These are phyloP conservation scores for Leccinum rimulosum DNA, from an alignment of 768 basidiomycete genomes.

Conservation along the genomic window DNA sequence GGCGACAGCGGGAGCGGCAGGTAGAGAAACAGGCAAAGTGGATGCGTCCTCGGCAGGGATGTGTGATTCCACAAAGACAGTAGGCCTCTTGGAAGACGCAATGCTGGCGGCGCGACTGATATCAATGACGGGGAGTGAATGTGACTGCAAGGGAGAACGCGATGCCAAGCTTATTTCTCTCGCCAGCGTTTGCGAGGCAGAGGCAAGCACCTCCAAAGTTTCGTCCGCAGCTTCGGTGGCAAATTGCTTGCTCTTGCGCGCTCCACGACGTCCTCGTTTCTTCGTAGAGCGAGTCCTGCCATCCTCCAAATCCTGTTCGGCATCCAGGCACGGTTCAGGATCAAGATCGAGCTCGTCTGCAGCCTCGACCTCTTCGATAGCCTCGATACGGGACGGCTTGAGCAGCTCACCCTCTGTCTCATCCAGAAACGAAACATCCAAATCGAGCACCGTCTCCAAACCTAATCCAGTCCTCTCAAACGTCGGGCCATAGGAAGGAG, in stretches of 20 bases:
- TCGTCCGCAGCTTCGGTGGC: slow-evolving; percentile 40
- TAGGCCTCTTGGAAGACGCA: slow-evolving; percentile 38
- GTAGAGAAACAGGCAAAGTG: slow-evolving; percentile 19
- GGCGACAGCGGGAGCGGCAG: slow-evolving; percentile 37
- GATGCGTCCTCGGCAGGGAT: slow-evolving; percentile 16
- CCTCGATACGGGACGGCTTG: slow-evolving; percentile 26
- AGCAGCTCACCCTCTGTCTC: slow-evolving; percentile 38
- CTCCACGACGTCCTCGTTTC: slow-evolving; percentile 82
- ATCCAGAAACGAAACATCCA: slow-evolving; percentile 40
- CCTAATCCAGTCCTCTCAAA: slow-evolving; percentile 44
- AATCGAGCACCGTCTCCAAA: slow-evolving; percentile 48
- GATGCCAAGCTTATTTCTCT: slow-evolving; percentile 77
- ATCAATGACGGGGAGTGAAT: slow-evolving; percentile 19
- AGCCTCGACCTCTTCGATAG: slow-evolving; percentile 38
- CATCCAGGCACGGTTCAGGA: slow-evolving; percentile 13
- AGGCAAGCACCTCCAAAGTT: slow-evolving; percentile 68
- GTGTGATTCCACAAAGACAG: slow-evolving; percentile 32
- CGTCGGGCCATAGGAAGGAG: slow-evolving; percentile 57
- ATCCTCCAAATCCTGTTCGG: slow-evolving; percentile 34
- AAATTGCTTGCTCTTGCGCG: slow-evolving; percentile 66
- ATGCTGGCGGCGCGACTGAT: slow-evolving; percentile 25
- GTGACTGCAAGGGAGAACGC: slow-evolving; percentile 41
- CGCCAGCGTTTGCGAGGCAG: slow-evolving; percentile 78
- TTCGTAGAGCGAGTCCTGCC: slow-evolving; percentile 56
- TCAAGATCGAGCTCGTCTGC: slow-evolving; percentile 32